phyloP scores from a whole-genome alignment of 2,329 filamentous ascomycete species.

The Raffaelea ambrosiae region DNA sequence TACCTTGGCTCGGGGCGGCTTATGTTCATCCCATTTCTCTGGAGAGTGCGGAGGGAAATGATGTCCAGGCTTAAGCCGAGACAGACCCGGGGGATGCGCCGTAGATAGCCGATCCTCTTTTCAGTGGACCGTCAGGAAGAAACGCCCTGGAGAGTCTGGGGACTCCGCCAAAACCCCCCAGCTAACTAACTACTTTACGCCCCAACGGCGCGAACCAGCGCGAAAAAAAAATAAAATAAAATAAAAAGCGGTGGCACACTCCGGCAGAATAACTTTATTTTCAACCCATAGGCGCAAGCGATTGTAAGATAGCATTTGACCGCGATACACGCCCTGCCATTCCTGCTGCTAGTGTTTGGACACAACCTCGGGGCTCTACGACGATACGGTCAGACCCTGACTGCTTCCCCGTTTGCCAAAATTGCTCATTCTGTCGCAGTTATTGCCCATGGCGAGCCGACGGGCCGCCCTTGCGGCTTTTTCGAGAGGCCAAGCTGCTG shows the following conservation, averaged over 20 bases:
- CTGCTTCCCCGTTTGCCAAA: too few species aligned
- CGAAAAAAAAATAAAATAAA: too few species aligned
- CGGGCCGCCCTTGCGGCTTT: not conserved
- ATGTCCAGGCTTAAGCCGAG: constrained; percentile 2
- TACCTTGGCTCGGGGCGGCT: not conserved
- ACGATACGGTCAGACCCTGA: too few species aligned
- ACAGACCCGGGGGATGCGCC: constrained; percentile 3
- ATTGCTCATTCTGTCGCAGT: too few species aligned
- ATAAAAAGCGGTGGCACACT: not conserved
- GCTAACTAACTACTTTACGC: too few species aligned
- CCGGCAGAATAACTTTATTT: not conserved
- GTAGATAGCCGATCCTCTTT: constrained; percentile 14
- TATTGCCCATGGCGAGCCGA: not conserved
- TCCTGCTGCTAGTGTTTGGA: too few species aligned
- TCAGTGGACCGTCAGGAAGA: not conserved
- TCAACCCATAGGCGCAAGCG: too few species aligned
- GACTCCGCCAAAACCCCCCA: not conserved
- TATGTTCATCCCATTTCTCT: not conserved
- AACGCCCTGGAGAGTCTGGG: not conserved
- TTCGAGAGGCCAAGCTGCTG: not conserved
- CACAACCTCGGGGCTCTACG: too few species aligned
- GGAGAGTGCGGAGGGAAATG: not conserved
- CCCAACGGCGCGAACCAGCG: too few species aligned
- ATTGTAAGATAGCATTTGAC: too few species aligned
- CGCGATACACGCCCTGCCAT: too few species aligned